A percentile compares a stretch with the other conserved stretches of the same genome.
These are phyloP conservation scores for Syzygium syzygioides DNA, from an alignment of 441 rosid species.

Conservation along the genomic window DNA sequence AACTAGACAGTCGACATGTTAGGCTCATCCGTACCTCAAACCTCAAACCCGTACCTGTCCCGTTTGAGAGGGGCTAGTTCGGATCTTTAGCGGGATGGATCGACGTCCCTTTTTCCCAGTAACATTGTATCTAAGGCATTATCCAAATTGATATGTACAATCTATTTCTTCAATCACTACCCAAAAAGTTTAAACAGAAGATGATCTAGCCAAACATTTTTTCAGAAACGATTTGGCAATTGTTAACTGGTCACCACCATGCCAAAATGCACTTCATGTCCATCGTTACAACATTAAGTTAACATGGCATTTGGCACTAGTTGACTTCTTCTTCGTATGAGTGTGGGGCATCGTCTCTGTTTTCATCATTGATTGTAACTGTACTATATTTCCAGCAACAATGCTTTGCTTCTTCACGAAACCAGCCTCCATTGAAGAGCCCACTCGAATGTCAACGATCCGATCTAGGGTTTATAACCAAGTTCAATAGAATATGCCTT, in stretches of 20 bases:
- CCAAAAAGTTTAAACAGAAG: not conserved
- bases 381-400: too few relatives aligned
- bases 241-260: not conserved
- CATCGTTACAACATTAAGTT: not conserved
- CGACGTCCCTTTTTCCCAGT: not conserved
- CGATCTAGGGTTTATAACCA: too few relatives aligned
- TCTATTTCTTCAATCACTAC: not conserved
- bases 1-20: not conserved
- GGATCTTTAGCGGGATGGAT: not conserved
- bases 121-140: not conserved
- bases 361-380: not conserved
- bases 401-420: not conserved
- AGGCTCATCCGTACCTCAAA: not conserved
- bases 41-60: not conserved
- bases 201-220: not conserved
- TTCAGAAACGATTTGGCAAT: not conserved
- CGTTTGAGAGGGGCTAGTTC: not conserved
- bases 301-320: not conserved
- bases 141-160: not conserved
- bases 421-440: not conserved
- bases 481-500: too few relatives aligned
- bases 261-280: not conserved
- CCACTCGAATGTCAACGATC: not conserved
- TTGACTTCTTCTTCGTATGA: not conserved
- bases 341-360: not conserved